Base-by-base conservation (phyloP, 495 filamentous ascomycete species). In the Hypomontagnella submonticulosa region DNA sequence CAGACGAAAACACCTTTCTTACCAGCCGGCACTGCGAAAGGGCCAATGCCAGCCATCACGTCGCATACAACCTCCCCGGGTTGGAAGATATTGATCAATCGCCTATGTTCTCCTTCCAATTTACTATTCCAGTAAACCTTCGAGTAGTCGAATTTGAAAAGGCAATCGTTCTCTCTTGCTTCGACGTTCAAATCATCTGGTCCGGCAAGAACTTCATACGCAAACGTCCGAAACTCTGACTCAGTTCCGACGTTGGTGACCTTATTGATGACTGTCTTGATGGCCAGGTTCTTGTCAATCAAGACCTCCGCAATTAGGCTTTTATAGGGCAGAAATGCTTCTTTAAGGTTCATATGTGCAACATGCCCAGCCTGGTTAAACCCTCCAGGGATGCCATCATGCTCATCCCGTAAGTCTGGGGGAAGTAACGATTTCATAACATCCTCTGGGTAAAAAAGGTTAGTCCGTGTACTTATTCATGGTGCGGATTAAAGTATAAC, bases 111-210 rank as follows among this genome's bases (percentile, higher is more conserved):
- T 9, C 88, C 90, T 59, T 93, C 87, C 9, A 99, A 82, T 57
- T 93, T 85, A 64, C 85, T 90, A 77, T 99, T 99, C 95, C 95
- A 99, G 80, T 98, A 99, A 1, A 98, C 96, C 41, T 95, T 94
- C 4, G 89, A 81, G 66, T 91, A 92, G 68, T 92, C 85, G 69
- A 92, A 92, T 57, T 74, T 73, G 74, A 90, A 92, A 5, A 69
- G 67, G 75, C 89, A 92, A 54, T 80, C 78, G 40, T 79, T 82
- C 74, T 92, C 88, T 41, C 75, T 76, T 47, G 92, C 84, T 30
- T 89, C 84, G 20, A 99, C 96, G 32, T 92, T 86, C 69, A 97
- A 76, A 69, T 97, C 86, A 57, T 88, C 84, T 0, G 85, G 80
- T 2, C 95, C 95, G 7, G 87, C 89, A 0, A 99, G 84, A n/a